Conservation (phyloP, 2,329 filamentous ascomycete species). For the Aspergillus calidoustus region DNA sequence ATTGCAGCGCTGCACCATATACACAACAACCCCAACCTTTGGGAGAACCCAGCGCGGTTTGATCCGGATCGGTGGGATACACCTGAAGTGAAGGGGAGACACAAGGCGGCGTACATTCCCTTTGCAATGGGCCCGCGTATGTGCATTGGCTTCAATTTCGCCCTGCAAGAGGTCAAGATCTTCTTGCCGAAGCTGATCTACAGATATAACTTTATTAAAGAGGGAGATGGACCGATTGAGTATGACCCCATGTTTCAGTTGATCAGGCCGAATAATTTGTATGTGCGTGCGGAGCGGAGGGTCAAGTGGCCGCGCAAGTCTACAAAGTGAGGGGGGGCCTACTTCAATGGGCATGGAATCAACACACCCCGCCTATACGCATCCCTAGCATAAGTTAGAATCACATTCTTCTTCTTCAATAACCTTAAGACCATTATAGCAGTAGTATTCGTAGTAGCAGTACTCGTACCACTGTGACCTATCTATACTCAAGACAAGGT, state of each 20-base stretch:
- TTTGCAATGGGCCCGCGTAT: constrained; percentile 62
- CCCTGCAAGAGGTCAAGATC: constrained; percentile 64
- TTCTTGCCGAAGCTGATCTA: constrained; percentile 61
- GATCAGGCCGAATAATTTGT: constrained; percentile 35
- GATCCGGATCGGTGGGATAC: constrained; percentile 65
- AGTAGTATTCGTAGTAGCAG: too few species aligned
- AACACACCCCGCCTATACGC: too few species aligned
- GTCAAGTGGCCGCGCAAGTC: constrained; percentile 30
- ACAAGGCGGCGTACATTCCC: constrained; percentile 60
- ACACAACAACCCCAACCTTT: constrained; percentile 58
- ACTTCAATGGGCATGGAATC: too few species aligned
- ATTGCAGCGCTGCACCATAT: constrained; percentile 55
- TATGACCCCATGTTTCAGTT: constrained; percentile 39
- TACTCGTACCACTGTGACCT: too few species aligned
- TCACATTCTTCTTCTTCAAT: too few species aligned
- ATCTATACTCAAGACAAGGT: too few species aligned
- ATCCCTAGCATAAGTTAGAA: too few species aligned
- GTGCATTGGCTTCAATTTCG: constrained; percentile 70
- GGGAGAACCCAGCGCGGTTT: constrained; percentile 63
- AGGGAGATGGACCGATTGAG: constrained; percentile 55
- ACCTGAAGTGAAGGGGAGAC: constrained; percentile 57
- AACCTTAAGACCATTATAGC: too few species aligned
- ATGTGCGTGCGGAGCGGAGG: constrained; percentile 23
- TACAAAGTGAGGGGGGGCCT: background rate
- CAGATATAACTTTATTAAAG: constrained; percentile 61